A percentile compares a stretch with the other conserved stretches of the same genome.
Conservation (phyloP, 2,329 filamentous ascomycete genomes). For the Penicillium psychrosexuale region DNA sequence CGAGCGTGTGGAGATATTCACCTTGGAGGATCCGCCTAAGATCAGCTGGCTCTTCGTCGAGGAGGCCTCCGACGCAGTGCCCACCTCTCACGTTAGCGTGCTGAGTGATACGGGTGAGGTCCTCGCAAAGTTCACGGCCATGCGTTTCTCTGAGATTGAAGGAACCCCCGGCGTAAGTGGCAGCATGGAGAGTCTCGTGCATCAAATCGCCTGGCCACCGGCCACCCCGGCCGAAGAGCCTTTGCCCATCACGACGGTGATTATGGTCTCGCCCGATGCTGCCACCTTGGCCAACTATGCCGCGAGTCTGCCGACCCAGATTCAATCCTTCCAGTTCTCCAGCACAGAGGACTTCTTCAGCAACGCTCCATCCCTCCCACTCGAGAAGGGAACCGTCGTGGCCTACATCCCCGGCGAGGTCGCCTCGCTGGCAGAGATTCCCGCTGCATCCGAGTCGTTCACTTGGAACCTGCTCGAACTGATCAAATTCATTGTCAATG, state of each 20-base stretch:
- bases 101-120: conserved; percentile 7
- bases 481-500: conserved; percentile 6
- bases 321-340: neutral
- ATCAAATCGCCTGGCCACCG: conserved; percentile 41
- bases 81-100: conserved; percentile 11
- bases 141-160: conserved; percentile 45
- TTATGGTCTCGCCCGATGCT: conserved; percentile 5
- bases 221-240: conserved; percentile 34
- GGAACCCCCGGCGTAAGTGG: conserved; percentile 25
- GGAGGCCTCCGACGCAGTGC: conserved; percentile 14
- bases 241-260: conserved; percentile 13
- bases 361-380: neutral
- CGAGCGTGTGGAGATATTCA: conserved; percentile 27
- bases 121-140: conserved; percentile 33
- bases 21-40: conserved; percentile 29
- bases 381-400: conserved; percentile 5
- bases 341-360: neutral
- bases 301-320: neutral
- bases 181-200: conserved; percentile 26
- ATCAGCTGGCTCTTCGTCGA: conserved; percentile 36
- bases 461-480: conserved; percentile 9
- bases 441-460: neutral
- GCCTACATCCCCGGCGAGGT: conserved; percentile 12
- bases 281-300: neutral
- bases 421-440: neutral